Conservation (phyloP, 129 eudicot genomes). For the Flaveria sonorensis region DNA sequence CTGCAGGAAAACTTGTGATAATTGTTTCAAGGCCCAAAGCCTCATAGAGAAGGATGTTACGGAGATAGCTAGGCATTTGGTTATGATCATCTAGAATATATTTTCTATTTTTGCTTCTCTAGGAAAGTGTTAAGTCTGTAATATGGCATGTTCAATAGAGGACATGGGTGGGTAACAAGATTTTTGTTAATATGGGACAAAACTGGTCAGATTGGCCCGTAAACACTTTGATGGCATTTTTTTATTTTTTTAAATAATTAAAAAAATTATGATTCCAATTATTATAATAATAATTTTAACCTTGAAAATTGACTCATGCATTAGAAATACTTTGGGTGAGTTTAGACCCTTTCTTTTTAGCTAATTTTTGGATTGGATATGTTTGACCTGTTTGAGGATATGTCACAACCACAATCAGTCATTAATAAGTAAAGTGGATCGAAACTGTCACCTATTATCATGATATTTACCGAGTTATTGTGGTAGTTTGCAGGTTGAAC, state of each 20-base stretch:
- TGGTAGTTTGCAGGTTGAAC: constrained; percentile 62
- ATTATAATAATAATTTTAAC: background rate
- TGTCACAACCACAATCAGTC: too few species aligned
- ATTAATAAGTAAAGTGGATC: background rate
- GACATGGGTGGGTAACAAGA: background rate
- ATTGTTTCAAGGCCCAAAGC: constrained; percentile 64
- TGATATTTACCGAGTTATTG: constrained; percentile 22
- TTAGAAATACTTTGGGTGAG: background rate
- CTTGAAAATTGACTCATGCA: background rate
- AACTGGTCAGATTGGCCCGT: background rate
- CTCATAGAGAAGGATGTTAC: constrained; percentile 82
- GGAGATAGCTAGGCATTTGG: constrained; percentile 77
- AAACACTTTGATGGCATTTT: background rate
- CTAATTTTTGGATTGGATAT: too few species aligned
- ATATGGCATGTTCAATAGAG: background rate
- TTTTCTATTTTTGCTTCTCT: background rate
- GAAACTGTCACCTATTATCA: background rate
- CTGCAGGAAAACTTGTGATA: constrained; percentile 86
- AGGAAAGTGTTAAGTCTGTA: background rate
- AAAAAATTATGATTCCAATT: background rate
- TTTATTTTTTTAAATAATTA: background rate
- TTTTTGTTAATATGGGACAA: background rate
- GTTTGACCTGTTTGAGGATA: too few species aligned
- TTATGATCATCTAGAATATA: constrained; percentile 33
- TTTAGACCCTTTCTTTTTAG: too few species aligned